A percentile compares a stretch with the other conserved stretches of the same genome.
phyloP scores from a whole-genome alignment of 495 filamentous ascomycete genomes.

The Hypoxylon perforatum region DNA sequence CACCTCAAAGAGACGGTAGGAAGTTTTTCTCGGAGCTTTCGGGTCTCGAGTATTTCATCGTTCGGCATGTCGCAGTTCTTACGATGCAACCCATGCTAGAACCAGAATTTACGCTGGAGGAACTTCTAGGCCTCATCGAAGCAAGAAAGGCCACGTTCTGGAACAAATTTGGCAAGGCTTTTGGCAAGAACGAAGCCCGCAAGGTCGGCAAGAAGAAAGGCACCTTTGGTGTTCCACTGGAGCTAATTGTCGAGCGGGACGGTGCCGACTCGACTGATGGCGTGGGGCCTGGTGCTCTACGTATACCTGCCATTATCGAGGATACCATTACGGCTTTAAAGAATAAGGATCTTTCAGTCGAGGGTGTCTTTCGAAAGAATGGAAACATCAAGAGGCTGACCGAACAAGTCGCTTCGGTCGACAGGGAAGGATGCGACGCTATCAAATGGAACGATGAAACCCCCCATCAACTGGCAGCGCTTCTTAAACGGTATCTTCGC shows the following conservation, averaged over 20 bases:
- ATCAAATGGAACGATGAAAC: slow-evolving; percentile 86
- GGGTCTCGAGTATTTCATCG: slow-evolving; percentile 95
- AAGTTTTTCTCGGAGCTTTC: slow-evolving; percentile 97
- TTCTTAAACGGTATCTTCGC: slow-evolving; percentile 94
- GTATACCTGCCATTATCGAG: slow-evolving; percentile 89
- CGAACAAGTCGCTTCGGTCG: slow-evolving; percentile 83
- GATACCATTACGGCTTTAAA: slow-evolving; percentile 93
- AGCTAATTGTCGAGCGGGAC: slow-evolving; percentile 89
- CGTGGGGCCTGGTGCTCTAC: slow-evolving; percentile 88
- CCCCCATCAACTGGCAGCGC: slow-evolving; percentile 92
- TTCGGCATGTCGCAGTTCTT: slow-evolving; percentile 92
- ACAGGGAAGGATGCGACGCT: slow-evolving; percentile 79
- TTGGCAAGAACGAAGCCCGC: slow-evolving; percentile 78
- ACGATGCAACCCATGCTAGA: slow-evolving; percentile 95
- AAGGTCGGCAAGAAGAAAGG: slow-evolving; percentile 91
- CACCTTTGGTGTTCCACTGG: slow-evolving; percentile 87
- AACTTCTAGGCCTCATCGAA: slow-evolving; percentile 94
- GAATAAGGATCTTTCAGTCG: slow-evolving; percentile 98
- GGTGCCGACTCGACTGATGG: slow-evolving; percentile 96
- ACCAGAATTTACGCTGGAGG: slow-evolving; percentile 89
- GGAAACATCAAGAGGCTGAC: slow-evolving; percentile 93
- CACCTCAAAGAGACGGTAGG: slow-evolving; percentile 67
- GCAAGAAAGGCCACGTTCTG: slow-evolving; percentile 94
- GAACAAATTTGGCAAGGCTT: slow-evolving; percentile 97
- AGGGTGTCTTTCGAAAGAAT: slow-evolving; percentile 99